These are phyloP conservation scores for Fagus crenata DNA, from an alignment of 306 rosid species.

Conservation along the genomic window DNA sequence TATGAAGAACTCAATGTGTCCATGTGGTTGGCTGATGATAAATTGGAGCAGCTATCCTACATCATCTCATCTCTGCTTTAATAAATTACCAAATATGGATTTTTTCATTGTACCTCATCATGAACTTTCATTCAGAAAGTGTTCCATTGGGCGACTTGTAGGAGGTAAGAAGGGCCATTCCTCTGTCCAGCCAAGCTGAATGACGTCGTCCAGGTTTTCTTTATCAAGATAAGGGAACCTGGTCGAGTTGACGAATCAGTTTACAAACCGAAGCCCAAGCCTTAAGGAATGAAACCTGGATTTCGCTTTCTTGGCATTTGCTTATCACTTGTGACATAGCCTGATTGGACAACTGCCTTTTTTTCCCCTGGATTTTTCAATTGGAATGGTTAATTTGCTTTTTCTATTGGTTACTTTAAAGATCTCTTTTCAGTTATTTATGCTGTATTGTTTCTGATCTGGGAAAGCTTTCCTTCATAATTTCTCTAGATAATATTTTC, in stretches of 20 bases:
- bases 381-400: neutral
- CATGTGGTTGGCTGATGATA: neutral
- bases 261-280: too few species aligned
- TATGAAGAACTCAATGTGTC: neutral
- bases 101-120: neutral
- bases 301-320: too few species aligned
- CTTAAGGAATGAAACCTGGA: too few species aligned
- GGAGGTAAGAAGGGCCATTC: too few species aligned
- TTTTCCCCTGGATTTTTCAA: neutral
- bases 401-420: neutral
- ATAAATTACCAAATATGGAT: neutral
- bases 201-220: too few species aligned
- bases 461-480: neutral
- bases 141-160: too few species aligned
- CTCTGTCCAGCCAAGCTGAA: too few species aligned
- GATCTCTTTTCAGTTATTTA: neutral
- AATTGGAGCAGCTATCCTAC: neutral
- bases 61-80: neutral
- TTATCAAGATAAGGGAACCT: too few species aligned
- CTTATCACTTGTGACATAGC: neutral
- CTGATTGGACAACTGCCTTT: neutral
- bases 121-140: too few species aligned
- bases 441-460: neutral
- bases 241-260: neutral
- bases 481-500: neutral